Conservation (phyloP, 1,139 yeast genomes). For the Pichia terricola region DNA sequence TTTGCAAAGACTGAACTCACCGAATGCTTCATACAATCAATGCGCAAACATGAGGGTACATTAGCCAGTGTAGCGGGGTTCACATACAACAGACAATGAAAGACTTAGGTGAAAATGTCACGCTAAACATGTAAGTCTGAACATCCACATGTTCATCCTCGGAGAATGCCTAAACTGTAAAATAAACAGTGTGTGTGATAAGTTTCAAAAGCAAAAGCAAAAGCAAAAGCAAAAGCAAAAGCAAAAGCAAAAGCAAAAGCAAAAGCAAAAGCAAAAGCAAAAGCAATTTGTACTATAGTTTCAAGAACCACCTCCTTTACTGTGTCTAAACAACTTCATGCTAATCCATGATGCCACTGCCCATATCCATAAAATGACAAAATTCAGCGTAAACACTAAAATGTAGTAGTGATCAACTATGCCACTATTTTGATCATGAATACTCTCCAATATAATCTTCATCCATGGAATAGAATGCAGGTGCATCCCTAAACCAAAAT, state of each 20-base stretch:
- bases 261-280: no score
- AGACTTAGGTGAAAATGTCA: no score
- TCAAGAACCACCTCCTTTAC: slow-evolving; percentile 42
- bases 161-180: background rate
- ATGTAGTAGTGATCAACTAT: slow-evolving; percentile 35
- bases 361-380: slow-evolving; percentile 70
- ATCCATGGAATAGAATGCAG: slow-evolving; percentile 2
- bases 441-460: slow-evolving; percentile 1
- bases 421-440: slow-evolving; percentile 11
- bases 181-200: no score
- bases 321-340: slow-evolving; percentile 65
- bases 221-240: no score
- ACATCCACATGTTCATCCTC: background rate
- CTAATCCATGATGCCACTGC: slow-evolving; percentile 69
- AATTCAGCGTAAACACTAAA: slow-evolving; percentile 41
- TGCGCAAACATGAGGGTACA: no score
- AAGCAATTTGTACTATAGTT: no score
- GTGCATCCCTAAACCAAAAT: background rate
- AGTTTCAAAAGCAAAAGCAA: background rate
- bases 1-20: no score
- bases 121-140: no score
- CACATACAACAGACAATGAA: no score
- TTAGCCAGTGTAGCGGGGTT: no score
- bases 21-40: no score
- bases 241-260: no score